Evolutionary conservation across 2,329 filamentous ascomycete species (phyloP), one percentile per base, ranked within the genome.

Genomic region (Grosmannia serpens): DNA sequence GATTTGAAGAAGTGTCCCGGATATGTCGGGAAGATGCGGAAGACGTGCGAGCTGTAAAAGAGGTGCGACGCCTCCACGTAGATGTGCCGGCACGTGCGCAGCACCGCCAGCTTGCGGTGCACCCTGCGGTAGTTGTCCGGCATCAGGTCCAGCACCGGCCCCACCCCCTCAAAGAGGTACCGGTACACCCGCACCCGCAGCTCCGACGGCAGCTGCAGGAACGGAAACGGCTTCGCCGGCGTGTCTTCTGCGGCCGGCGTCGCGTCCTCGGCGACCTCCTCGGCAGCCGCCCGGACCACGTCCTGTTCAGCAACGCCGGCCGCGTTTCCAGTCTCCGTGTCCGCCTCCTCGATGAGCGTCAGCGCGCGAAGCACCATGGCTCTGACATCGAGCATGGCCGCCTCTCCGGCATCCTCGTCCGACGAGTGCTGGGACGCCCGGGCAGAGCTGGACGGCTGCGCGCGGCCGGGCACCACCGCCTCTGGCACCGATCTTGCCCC

Each of bases 1-100:
- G 83, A 84, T 71, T 89, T 86, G 74, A 88, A 88, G 71, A 86
- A 84, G 46, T 79, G 77, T 51, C 83, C 83, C 6, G 80, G 79
- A 26, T 80, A 75, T 4, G 79, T 83, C 15, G 86, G 85, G 65
- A 89, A 90, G 41, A 91, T 69, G 58, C 85, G 83, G 57, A 87
- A 79, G 0, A 79, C 76, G 57, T 81, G 78, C 10, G 75, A 77
- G 66, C 80, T 80, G 70, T 87, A 89, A 68, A 89, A 87, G 61
- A 78, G 75, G 64, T 84, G 78, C 0, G 81, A 79, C 1, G 85
- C 83, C 69, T 90, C 87, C 20, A 70, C 67, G 65, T 87, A 81
- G 47, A 88, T 73, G 56, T 77, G 79, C 56, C 76, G 78, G 66
- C 80, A 86, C 33, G 81, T 81, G 53, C 82, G 76, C 62, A 89